Base-by-base conservation (phyloP, 2,329 filamentous ascomycete genomes). In the Apiospora malaysiana region DNA sequence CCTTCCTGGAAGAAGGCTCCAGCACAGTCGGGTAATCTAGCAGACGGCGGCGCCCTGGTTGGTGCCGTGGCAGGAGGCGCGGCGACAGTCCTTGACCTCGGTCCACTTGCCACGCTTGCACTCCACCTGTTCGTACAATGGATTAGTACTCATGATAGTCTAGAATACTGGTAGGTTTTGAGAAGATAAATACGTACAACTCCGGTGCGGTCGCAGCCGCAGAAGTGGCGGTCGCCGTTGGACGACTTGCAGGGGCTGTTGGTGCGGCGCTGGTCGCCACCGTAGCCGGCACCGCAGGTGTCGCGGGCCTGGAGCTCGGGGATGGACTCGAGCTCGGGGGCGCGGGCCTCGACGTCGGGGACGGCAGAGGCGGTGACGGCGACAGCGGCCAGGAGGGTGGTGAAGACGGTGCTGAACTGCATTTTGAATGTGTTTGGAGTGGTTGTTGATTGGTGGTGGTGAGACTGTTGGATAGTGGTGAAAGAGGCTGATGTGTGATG, bases 151-250 rank as follows among this genome's bases (percentile, higher is more conserved):
- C 16, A 59, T 8, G 18, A 37, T 10, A 18, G 12, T 21, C n/a
- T 27, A 59, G 6, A 37, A 21, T 8, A 2, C 7, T 18, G 16
- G 51, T 8, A 32, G 2, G 6, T 21, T 9, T 7, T 16, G 5
- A 1, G 7, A 40, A 68, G 16, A 8, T 4, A 2, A 45, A 18
- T 32, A 70, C 73, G 14, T 73, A 73, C 73, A 23, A 73, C 70
- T n/a, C 46, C 73, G 9, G 73, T 73, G 21, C 73, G 49, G 49
- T 74, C 73, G 42, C 73, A 73, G 7, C 73, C 73, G 71, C 73
- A 74, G 70, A 74, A 74, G 16, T 70, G 47, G 10, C 72, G 66
- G 67, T 73, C 73, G 2, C 73, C 73, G 47, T 74, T 74, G 42
- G 69, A 71, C 27, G 73, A 16, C n/a, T 70, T 7, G 65, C 72